Evolutionary conservation across 257 asterid genomes (phyloP).

Genomic region (Solanum gandarillasii): DNA sequence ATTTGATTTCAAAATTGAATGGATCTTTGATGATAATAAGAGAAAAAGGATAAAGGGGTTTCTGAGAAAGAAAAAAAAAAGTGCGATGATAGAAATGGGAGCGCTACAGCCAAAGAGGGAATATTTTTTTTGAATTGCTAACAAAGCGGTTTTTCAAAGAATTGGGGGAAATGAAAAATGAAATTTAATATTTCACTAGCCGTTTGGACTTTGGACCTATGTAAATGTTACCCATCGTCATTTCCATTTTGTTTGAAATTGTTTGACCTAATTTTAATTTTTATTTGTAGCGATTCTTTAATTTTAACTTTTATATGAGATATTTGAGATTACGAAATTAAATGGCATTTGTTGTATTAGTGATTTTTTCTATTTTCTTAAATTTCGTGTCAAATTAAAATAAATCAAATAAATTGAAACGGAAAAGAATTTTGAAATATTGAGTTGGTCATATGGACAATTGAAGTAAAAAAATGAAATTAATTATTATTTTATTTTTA

Average conservation of each 20-base stretch:
- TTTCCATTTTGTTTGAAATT: background rate
- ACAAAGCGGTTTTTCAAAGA: background rate
- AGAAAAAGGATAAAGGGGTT: background rate
- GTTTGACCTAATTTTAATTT: background rate
- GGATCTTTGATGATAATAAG: background rate
- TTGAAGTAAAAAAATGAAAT: too few relatives aligned
- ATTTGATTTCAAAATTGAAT: background rate
- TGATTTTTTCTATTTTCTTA: background rate
- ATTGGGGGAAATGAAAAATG: background rate
- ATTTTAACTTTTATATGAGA: too few relatives aligned
- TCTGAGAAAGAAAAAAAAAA: background rate
- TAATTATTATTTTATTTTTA: too few relatives aligned
- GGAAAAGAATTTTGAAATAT: too few relatives aligned
- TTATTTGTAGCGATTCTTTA: too few relatives aligned
- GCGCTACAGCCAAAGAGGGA: background rate
- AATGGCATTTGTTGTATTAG: background rate
- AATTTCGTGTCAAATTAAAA: background rate
- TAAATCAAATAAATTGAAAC: too few relatives aligned
- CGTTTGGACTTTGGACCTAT: background rate
- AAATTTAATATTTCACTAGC: background rate
- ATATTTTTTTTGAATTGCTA: background rate
- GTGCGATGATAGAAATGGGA: background rate
- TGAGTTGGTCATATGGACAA: too few relatives aligned
- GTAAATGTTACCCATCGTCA: background rate
- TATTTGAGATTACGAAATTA: too few relatives aligned